Base-by-base conservation (phyloP, 371 early-diverging fungal species). In the Mortierella sp. region DNA sequence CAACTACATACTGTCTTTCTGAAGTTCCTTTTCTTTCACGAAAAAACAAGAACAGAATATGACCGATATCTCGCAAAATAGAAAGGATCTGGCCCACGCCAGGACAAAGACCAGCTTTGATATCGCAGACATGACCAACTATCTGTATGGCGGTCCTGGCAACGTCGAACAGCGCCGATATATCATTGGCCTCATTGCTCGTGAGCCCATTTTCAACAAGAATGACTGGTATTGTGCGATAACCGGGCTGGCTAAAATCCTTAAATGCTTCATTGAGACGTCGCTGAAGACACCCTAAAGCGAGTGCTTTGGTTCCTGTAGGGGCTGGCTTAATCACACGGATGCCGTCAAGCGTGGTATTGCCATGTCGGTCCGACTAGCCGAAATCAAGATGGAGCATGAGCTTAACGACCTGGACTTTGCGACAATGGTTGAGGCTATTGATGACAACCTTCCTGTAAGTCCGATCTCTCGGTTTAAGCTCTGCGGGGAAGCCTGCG, bases 331-430 rank as follows among this genome's bases (percentile, higher is more conserved):
- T 47, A 76, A 76, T 48, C 78, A 76, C 39, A 70, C 78, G 3
- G 78, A 76, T 30, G 64, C 78, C 14, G 78, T 76, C 48, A 76
- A 76, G 31, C 78, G 78, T 19, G 78, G 78, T 47, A 54, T 76
- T 50, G 75, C 70, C 54, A 79, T 79, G 69, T 79, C 79, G 44
- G 46, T 60, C 23, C 70, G 73, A 19, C 50, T 70, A 34, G 78
- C 66, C 6, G 72, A 64, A 57, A 64, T 71, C 62, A 72, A 72
- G 64, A 59, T 72, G 68, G 69, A 60, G 52, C 57, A 78, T 21
- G 78, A 80, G 12, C 46, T 76, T 50, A 69, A 76, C 54, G 78
- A 76, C 34, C 34, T 70, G 41, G 78, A 76, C 55, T 76, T 70
- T 61, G 61, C 78, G 3, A 76, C 59, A 39, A 57, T 68, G 56